Conservation (phyloP, 2,329 filamentous ascomycete species). For the Claviceps purpurea region DNA sequence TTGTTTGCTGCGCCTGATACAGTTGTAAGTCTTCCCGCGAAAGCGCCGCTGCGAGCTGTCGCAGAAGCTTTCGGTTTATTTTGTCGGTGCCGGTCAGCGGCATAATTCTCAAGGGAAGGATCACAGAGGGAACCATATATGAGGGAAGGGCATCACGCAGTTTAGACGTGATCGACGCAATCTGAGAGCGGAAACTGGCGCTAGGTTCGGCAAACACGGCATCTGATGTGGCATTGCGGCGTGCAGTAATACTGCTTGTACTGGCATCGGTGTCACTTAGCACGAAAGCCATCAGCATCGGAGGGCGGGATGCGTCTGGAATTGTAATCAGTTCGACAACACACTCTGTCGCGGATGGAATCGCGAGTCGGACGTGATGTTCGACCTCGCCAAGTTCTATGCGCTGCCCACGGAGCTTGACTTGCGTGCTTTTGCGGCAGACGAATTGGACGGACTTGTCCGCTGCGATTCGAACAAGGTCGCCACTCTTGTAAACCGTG, state of each 20-base stretch:
- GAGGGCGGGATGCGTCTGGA: neutral
- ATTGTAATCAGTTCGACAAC: neutral
- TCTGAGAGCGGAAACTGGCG: neutral
- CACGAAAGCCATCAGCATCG: slow-evolving; percentile 1
- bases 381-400: slow-evolving; percentile 4
- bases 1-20: neutral
- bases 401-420: slow-evolving; percentile 4
- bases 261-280: neutral
- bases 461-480: neutral
- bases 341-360: neutral
- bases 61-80: neutral
- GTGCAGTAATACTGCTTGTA: neutral
- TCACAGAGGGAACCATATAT: slow-evolving; percentile 1
- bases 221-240: neutral
- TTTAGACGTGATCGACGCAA: neutral
- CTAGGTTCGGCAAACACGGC: neutral
- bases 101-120: neutral
- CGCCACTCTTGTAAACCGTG: slow-evolving; percentile 1
- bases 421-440: neutral
- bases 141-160: neutral
- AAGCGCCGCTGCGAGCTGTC: neutral
- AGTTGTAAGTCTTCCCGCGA: neutral
- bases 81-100: neutral
- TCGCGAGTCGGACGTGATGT: neutral
- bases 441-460: neutral